Evolutionary conservation across 352 stramenopile genomes (phyloP).

Genomic region (Chrysophaeum taylorii): DNA sequence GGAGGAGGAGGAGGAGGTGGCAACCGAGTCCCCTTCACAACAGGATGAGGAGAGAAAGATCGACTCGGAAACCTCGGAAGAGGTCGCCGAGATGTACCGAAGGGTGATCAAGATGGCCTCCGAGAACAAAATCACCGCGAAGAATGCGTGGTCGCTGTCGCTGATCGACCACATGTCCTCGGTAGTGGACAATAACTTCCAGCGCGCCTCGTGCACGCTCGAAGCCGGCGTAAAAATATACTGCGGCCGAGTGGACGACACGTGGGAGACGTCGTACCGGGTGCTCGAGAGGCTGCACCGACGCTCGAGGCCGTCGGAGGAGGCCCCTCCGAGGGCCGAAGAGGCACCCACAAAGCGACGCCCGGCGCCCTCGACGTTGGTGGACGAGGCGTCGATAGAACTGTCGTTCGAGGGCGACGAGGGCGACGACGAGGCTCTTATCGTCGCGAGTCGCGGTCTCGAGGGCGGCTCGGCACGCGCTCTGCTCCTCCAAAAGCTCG

Average conservation of each 20-base stretch:
- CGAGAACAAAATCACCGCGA: constrained; percentile 89
- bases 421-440: constrained; percentile 56
- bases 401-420: not conserved
- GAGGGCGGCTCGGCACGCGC: constrained; percentile 76
- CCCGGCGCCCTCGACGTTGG: not conserved
- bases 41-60: too few species aligned
- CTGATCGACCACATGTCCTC: constrained; percentile 95
- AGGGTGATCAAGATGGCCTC: constrained; percentile 32
- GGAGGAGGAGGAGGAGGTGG: too few species aligned
- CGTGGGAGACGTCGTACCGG: constrained; percentile 88
- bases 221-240: constrained; percentile 98
- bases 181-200: constrained; percentile 83
- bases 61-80: not conserved
- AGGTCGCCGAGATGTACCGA: constrained; percentile 72
- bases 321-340: not conserved
- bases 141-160: constrained; percentile 88
- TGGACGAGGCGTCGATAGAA: constrained; percentile 7
- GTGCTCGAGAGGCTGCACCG: constrained; percentile 90
- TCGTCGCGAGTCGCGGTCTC: constrained; percentile 84
- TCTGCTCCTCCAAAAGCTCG: constrained; percentile 78
- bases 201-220: constrained; percentile 92
- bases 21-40: too few species aligned
- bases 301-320: not conserved
- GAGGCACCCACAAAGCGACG: not conserved
- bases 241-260: constrained; percentile 94